phyloP scores from a whole-genome alignment of 139 green algal genomes.

The Microglena sp. region DNA sequence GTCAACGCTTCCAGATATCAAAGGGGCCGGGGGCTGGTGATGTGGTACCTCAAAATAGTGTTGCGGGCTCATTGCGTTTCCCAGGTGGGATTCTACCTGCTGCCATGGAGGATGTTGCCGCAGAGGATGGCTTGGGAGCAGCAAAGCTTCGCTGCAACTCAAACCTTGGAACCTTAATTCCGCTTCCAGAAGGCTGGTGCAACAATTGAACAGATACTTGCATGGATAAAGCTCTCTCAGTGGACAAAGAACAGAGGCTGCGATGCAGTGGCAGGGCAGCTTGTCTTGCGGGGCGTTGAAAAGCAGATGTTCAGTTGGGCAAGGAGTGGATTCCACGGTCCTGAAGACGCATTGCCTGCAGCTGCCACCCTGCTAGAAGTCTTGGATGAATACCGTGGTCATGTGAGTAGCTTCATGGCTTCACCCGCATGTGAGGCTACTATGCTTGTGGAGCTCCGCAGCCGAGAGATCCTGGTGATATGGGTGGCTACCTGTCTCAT shows the following conservation, averaged over 20 bases:
- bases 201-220: neutral
- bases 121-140: neutral
- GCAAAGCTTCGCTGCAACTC: neutral
- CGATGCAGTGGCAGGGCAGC: slow-evolving; percentile 14
- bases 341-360: neutral
- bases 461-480: slow-evolving; percentile 28
- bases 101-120: neutral
- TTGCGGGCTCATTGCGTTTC: neutral
- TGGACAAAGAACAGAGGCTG: too few relatives aligned
- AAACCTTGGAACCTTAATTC: slow-evolving; percentile 1
- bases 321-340: slow-evolving; percentile 1
- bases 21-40: neutral
- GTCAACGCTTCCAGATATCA: neutral
- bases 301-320: slow-evolving; percentile 22
- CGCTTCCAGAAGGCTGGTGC: neutral
- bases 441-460: slow-evolving; percentile 31
- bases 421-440: neutral
- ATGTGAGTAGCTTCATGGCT: slow-evolving; percentile 2
- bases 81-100: slow-evolving; percentile 2
- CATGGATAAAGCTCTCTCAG: too few relatives aligned
- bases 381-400: slow-evolving; percentile 23
- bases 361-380: slow-evolving; percentile 12
- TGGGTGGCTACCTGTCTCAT: slow-evolving; percentile 36
- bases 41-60: neutral
- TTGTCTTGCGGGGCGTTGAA: slow-evolving; percentile 24